These are phyloP conservation scores for Cylindrodendrum hubeiense DNA, from an alignment of 2,329 filamentous ascomycete species.

Conservation along the genomic window DNA sequence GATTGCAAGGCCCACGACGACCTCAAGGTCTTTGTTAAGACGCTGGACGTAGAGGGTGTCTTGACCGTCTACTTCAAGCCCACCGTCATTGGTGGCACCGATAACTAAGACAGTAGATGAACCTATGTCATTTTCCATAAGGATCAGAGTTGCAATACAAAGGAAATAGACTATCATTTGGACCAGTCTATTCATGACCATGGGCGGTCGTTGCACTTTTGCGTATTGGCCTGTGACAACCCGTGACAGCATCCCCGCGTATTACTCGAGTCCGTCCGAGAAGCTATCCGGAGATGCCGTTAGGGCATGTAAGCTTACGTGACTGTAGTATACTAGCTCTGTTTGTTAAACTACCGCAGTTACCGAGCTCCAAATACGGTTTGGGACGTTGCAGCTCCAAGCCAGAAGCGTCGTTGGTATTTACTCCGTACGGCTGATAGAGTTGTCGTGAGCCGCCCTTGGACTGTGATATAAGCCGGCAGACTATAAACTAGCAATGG, in stretches of 20 bases:
- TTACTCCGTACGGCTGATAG: too few relatives aligned
- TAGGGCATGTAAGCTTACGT: not conserved
- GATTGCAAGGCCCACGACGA: slow-evolving; percentile 58
- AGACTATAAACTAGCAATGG: too few relatives aligned
- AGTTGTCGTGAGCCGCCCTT: too few relatives aligned
- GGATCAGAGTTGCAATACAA: not conserved
- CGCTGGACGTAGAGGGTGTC: slow-evolving; percentile 50
- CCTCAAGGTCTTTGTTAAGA: slow-evolving; percentile 53
- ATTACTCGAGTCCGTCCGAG: not conserved
- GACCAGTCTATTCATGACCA: not conserved
- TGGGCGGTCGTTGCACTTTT: not conserved
- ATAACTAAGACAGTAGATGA: slow-evolving; percentile 11
- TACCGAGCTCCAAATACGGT: too few relatives aligned
- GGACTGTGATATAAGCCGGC: too few relatives aligned
- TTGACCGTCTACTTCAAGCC: slow-evolving; percentile 58
- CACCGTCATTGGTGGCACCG: slow-evolving; percentile 41
- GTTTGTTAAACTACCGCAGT: too few relatives aligned
- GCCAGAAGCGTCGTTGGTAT: too few relatives aligned
- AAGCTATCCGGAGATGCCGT: not conserved
- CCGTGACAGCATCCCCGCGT: not conserved
- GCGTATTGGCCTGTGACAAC: not conserved
- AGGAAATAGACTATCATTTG: slow-evolving; percentile 1
- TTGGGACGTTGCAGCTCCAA: too few relatives aligned
- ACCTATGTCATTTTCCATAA: not conserved
- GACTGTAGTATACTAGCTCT: not conserved